phyloP scores from a whole-genome alignment of 2,329 filamentous ascomycete species.

The Harringtonia lauricola region DNA sequence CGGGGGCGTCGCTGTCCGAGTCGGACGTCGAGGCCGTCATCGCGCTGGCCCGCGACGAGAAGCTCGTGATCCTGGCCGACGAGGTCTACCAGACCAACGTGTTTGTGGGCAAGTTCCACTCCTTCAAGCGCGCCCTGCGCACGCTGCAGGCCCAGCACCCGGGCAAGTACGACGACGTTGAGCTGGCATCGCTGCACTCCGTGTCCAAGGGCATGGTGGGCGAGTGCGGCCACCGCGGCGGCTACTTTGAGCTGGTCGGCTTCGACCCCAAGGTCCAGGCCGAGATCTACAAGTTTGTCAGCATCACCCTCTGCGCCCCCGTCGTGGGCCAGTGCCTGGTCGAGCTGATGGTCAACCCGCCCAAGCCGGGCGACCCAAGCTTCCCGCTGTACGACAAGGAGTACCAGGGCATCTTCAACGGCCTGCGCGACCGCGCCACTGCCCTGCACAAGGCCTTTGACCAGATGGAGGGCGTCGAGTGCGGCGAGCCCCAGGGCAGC shows the following conservation, averaged over 20 bases:
- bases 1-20: constrained; percentile 72
- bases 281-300: constrained; percentile 98
- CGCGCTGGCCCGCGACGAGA: constrained; percentile 73
- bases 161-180: constrained; percentile 71
- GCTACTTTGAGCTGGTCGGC: constrained; percentile 91
- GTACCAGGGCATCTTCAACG: constrained; percentile 71
- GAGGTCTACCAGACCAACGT: constrained; percentile 99
- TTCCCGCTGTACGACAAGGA: constrained; percentile 76
- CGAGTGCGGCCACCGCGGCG: constrained; percentile 94
- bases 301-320: constrained; percentile 90
- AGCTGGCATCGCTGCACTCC: constrained; percentile 86
- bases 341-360: constrained; percentile 96
- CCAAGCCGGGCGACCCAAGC: constrained; percentile 70
- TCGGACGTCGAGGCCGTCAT: constrained; percentile 77
- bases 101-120: constrained; percentile 87
- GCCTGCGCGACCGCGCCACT: constrained; percentile 66
- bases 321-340: constrained; percentile 94
- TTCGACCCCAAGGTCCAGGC: constrained; percentile 78
- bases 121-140: constrained; percentile 84
- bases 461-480: constrained; percentile 92
- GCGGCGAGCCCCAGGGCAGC: constrained; percentile 78
- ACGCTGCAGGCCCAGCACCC: constrained; percentile 65
- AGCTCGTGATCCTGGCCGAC: constrained; percentile 83
- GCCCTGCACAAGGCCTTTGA: constrained; percentile 85
- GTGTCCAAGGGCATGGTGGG: constrained; percentile 98